These are phyloP conservation scores for Aspergillus chevalieri DNA, from an alignment of 2,329 filamentous ascomycete species.

Conservation along the genomic window DNA sequence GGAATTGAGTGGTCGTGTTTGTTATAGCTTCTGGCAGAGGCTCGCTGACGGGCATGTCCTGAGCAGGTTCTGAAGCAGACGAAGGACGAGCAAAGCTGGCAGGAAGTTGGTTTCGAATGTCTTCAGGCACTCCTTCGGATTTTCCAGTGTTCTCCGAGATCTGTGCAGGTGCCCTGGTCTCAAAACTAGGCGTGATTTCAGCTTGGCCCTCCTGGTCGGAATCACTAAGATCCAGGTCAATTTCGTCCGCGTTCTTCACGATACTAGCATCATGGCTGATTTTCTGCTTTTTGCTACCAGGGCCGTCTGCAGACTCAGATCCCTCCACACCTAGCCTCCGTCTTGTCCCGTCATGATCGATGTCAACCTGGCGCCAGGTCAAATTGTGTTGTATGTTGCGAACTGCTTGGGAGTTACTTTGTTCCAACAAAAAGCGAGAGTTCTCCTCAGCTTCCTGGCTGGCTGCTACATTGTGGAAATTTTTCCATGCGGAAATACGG, in stretches of 20 bases:
- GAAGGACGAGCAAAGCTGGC: conserved; percentile 59
- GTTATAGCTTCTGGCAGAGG: conserved; percentile 65
- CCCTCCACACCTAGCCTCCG: conserved; percentile 17
- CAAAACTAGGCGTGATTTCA: conserved; percentile 6
- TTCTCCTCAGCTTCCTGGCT: conserved; percentile 29
- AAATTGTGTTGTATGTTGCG: conserved; percentile 25
- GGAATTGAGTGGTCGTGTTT: conserved; percentile 74
- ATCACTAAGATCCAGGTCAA: conserved; percentile 30
- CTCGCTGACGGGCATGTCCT: conserved; percentile 46
- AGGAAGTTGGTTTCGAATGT: conserved; percentile 67
- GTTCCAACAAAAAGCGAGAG: conserved; percentile 21
- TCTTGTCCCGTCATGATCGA: conserved; percentile 21
- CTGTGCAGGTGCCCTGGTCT: neutral
- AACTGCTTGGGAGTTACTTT: conserved; percentile 9
- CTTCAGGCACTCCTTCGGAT: conserved; percentile 49
- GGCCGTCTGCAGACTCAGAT: conserved; percentile 5
- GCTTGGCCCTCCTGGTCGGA: conserved; percentile 11
- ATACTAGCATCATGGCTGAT: conserved; percentile 8
- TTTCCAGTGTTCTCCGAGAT: neutral
- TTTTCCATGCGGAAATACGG: conserved; percentile 34
- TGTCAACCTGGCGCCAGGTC: conserved; percentile 35
- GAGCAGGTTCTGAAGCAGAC: conserved; percentile 13
- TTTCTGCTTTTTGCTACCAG: conserved; percentile 16
- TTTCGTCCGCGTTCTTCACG: conserved; percentile 49
- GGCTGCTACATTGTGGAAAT: conserved; percentile 29